Conservation (phyloP, 306 rosid species). For the Cyamopsis tetragonoloba region DNA sequence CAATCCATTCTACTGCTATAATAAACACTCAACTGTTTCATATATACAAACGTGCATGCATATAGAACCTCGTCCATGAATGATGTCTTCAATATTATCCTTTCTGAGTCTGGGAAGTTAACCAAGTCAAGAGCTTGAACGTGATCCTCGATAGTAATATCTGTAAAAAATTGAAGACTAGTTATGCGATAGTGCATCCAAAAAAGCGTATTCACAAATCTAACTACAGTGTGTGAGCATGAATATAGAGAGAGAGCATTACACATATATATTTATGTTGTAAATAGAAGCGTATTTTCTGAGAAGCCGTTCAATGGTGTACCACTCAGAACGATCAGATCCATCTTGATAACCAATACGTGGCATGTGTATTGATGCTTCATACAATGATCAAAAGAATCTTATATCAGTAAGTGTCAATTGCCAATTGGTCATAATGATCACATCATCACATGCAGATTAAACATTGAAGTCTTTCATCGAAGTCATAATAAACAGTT, state of each 20-base stretch:
- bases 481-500: too few species aligned
- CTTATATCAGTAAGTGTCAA: neutral
- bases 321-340: slow-evolving; percentile 91
- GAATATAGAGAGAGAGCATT: slow-evolving; percentile 20
- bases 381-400: neutral
- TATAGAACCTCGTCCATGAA: neutral
- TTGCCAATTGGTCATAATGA: neutral
- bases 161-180: slow-evolving; percentile 40
- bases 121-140: slow-evolving; percentile 22
- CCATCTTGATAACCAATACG: slow-evolving; percentile 94
- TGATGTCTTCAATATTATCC: neutral
- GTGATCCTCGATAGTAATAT: slow-evolving; percentile 62
- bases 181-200: neutral
- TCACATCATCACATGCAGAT: neutral
- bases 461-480: neutral
- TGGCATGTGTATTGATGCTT: slow-evolving; percentile 96
- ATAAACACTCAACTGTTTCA: too few species aligned
- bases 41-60: neutral
- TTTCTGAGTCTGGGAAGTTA: neutral
- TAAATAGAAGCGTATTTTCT: slow-evolving; percentile 81
- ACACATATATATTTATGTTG: slow-evolving; percentile 66
- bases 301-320: slow-evolving; percentile 81
- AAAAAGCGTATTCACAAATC: neutral
- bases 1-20: too few species aligned
- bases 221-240: neutral